Conservation (phyloP, 371 early-diverging fungal species). For the Mortierella sp. region DNA sequence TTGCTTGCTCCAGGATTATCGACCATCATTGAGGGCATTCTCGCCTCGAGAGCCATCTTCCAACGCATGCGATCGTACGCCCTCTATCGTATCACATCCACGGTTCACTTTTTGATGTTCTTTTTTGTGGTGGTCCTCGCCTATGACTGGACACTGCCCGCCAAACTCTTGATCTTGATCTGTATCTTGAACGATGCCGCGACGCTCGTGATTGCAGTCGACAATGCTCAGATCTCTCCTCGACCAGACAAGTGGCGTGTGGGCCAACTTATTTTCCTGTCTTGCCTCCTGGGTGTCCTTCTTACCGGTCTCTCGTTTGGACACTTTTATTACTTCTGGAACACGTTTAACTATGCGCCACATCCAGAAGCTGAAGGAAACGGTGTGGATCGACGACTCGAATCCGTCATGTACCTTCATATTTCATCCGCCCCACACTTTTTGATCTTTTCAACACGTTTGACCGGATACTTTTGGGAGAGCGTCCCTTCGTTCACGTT, state of each 20-base stretch:
- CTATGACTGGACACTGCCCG: conserved; percentile 85
- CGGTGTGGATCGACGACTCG: conserved; percentile 56
- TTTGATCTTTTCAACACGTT: conserved; percentile 91
- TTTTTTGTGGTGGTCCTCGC: conserved; percentile 88
- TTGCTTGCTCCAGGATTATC: conserved; percentile 89
- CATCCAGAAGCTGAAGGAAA: conserved; percentile 18
- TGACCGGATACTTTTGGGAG: conserved; percentile 89
- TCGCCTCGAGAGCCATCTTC: conserved; percentile 89
- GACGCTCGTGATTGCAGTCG: conserved; percentile 91
- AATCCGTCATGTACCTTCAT: conserved; percentile 91
- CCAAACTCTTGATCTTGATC: conserved; percentile 84
- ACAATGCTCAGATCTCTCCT: conserved; percentile 88
- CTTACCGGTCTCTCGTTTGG: conserved; percentile 83
- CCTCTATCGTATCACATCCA: conserved; percentile 93
- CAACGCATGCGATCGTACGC: conserved; percentile 94
- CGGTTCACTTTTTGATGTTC: conserved; percentile 92
- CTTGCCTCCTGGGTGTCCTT: conserved; percentile 75
- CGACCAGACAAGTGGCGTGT: conserved; percentile 94
- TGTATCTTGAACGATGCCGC: conserved; percentile 92
- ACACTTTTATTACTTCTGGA: conserved; percentile 81
- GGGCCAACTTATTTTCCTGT: conserved; percentile 86
- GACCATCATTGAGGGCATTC: conserved; percentile 89
- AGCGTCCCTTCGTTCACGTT: conserved; percentile 78
- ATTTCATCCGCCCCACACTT: conserved; percentile 93
- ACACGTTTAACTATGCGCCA: conserved; percentile 52